Base-by-base conservation (phyloP, 805 yeast species). In the Brettanomyces bruxellensis region DNA sequence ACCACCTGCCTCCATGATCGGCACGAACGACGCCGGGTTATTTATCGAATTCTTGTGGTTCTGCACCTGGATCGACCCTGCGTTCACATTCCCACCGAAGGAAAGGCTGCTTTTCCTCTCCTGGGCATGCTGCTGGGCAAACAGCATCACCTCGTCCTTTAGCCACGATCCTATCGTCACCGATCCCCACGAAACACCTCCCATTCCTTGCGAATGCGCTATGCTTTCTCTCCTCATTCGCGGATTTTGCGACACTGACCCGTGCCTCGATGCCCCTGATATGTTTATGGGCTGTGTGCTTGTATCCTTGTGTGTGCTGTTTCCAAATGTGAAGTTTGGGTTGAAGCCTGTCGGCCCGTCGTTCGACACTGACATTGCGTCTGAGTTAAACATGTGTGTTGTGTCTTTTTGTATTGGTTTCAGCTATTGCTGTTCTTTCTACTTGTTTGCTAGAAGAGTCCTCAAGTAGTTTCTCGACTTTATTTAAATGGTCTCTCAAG, bases 101-200 rank as follows among this genome's bases (percentile, higher is more conserved):
- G 28, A 18, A 6, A 8, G 22, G 7, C 24, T 9, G 18, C 28
- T 24, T 9, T 23, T 14, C 24, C n/a, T 13, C 23, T 39, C 38
- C 24, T 34, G 47, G 43, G 35, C 43, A 40, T 47, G 48, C 39
- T 47, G 46, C 35, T 43, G 46, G 34, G 37, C 42, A 25, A 38
- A 48, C 69, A 83, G 75, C 79, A 85, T 73, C 18, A 85, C 91
- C 59, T 91, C 99, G 63, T 91, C 98, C 60, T 89, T 85, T 24
- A 91, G 71, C 99, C 99, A 91, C 13, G 93, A 82, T 12, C 97
- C 97, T 30, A 91, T 89, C 25, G 95, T 84, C 47, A 90, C 79
- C 3, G 95, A 89, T 23, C 98, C 98, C 96, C 97, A 91, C 7
- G 95, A 83, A 34, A 91, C 86, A 41, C 98, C 99, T 40, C 98